Evolutionary conservation across 208 protist species (phyloP), one percentile per base, ranked within the genome.

Genomic region (Herpetomonas samuelpessoai): DNA sequence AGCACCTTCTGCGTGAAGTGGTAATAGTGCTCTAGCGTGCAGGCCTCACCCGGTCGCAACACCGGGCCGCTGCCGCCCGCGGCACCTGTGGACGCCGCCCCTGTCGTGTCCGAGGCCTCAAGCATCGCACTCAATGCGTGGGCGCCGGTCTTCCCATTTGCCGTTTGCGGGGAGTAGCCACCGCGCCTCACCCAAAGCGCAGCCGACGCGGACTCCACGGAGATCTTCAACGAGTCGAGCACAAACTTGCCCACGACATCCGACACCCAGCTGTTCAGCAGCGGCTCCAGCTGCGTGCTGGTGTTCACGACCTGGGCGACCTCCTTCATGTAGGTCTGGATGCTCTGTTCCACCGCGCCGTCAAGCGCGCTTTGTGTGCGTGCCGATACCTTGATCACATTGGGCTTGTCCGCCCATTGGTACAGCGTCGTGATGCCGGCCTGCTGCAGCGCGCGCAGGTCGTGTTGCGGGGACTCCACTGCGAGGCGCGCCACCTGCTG

Each of bases 11-110:
- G 71, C 24, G 76, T 58, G 47, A 93, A 86, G 25, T 65, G 68
- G 9, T 75, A 29, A 58, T 91, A 93, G 65, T 91, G 87, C 41
- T 86, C 79, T 18, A 93, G 60, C n/a, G 87, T 93, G 58, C 87
- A 93, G 21, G 76, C 69, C 57, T 82, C 70, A 19, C 87, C 87
- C 16, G 86, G 65, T 0, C 70, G 72, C n/a, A 83, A 59, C 35
- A 74, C 25, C 22, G 52, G 28, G 44, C 9, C 39, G 18, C 14
- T 10, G 24, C 6, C 38, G 22, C 48, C 21, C 29, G 1, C 24
- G 12, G 45, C 49, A 39, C 30, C 48, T 24, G 30, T 63, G 35
- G 30, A 26, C 9, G 50, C 22, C 25, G 44, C 38, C 21, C 49
- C 49, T 22, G 31, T 39, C 45, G 49, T 28, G 52, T 41, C 38